phyloP scores from a whole-genome alignment of 179 eudicot species.

The Dionaea muscipula region DNA sequence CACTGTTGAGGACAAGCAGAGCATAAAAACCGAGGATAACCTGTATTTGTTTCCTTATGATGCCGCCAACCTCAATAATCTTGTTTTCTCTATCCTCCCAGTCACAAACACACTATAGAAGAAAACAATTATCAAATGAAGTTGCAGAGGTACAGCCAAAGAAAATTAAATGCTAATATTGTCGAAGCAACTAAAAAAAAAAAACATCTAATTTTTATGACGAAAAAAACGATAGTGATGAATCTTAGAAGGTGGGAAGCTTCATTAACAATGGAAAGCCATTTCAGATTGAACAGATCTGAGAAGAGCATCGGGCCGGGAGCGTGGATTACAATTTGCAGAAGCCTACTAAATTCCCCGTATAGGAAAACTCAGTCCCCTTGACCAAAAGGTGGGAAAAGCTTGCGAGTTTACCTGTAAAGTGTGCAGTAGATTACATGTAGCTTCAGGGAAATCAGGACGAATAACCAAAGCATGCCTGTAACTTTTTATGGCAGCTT shows the following conservation, averaged over 20 bases:
- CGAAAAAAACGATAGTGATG: too few species aligned
- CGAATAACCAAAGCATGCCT: slow-evolving; percentile 72
- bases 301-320: too few species aligned
- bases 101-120: slow-evolving; percentile 74
- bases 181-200: too few species aligned
- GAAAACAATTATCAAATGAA: neutral
- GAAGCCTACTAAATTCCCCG: neutral
- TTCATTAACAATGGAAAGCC: too few species aligned
- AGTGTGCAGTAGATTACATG: slow-evolving; percentile 92
- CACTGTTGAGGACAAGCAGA: slow-evolving; percentile 3
- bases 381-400: neutral
- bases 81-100: slow-evolving; percentile 82
- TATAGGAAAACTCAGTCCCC: neutral
- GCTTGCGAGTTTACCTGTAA: slow-evolving; percentile 44
- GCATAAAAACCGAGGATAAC: slow-evolving; percentile 21
- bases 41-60: slow-evolving; percentile 86
- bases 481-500: slow-evolving; percentile 80
- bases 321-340: neutral
- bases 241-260: too few species aligned
- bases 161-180: too few species aligned
- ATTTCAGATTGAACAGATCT: too few species aligned
- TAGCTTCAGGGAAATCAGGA: slow-evolving; percentile 95
- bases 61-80: slow-evolving; percentile 76
- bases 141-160: neutral
- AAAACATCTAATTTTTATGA: too few species aligned